Conservation (phyloP, 345 rosid species). For the Corchorus capsularis region DNA sequence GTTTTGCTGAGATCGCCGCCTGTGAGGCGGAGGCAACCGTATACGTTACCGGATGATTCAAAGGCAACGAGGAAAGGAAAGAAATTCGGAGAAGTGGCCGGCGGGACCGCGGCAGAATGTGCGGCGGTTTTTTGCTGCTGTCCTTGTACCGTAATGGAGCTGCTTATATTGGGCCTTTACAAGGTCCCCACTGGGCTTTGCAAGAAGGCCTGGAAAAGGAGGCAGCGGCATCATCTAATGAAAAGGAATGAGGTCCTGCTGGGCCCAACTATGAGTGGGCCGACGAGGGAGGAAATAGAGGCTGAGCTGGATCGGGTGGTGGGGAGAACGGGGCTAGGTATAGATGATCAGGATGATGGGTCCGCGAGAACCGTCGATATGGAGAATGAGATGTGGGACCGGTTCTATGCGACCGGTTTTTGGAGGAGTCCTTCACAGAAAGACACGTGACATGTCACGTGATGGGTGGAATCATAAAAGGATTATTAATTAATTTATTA, state of each 20-base stretch:
- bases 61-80: slow-evolving; percentile 19
- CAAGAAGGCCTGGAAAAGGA: slow-evolving; percentile 48
- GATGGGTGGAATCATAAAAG: not conserved
- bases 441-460: not conserved
- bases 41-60: slow-evolving; percentile 21
- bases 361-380: slow-evolving; percentile 19
- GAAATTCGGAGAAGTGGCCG: slow-evolving; percentile 55
- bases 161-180: slow-evolving; percentile 58
- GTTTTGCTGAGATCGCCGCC: slow-evolving; percentile 28
- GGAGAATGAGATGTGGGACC: slow-evolving; percentile 55
- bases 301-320: slow-evolving; percentile 22
- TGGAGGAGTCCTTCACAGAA: slow-evolving; percentile 51
- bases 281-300: slow-evolving; percentile 10
- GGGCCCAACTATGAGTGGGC: slow-evolving; percentile 15
- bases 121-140: slow-evolving; percentile 75
- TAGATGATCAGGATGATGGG: not conserved
- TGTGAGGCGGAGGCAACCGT: slow-evolving; percentile 19
- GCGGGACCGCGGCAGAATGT: slow-evolving; percentile 71
- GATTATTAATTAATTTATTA: too few relatives aligned
- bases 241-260: slow-evolving; percentile 37
- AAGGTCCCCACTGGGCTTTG: slow-evolving; percentile 65
- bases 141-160: slow-evolving; percentile 59
- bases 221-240: slow-evolving; percentile 34
- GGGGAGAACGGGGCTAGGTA: slow-evolving; percentile 15
- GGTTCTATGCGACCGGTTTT: slow-evolving; percentile 46